These are phyloP conservation scores for Zygosaccharomyces kombuchaensis DNA, from an alignment of 805 yeast genomes.

Conservation along the genomic window DNA sequence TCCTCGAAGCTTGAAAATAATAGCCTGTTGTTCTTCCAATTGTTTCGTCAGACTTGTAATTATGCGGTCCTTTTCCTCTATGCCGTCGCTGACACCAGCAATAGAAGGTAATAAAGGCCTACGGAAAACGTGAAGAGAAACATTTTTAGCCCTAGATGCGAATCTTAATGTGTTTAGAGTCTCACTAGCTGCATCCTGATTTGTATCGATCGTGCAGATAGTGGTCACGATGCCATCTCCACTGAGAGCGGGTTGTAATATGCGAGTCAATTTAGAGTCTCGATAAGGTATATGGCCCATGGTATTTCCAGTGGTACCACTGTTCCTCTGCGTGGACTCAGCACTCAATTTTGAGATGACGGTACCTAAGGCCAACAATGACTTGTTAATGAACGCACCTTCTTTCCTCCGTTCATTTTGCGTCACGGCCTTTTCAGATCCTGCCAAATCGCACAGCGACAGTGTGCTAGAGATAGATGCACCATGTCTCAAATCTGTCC, in stretches of 20 bases:
- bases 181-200: conserved; percentile 59
- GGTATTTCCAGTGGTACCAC: conserved; percentile 18
- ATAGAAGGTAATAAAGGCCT: conserved; percentile 6
- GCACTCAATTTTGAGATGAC: conserved; percentile 78
- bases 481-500: conserved; percentile 40
- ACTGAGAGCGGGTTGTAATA: conserved; percentile 86
- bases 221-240: conserved; percentile 83
- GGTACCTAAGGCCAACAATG: conserved; percentile 82
- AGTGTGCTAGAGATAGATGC: conserved; percentile 51
- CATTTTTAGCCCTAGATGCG: conserved; percentile 90
- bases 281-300: conserved; percentile 81
- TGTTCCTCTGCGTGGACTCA: conserved; percentile 22
- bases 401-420: conserved; percentile 78
- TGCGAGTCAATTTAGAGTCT: conserved; percentile 86
- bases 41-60: conserved; percentile 55
- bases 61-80: conserved; percentile 43
- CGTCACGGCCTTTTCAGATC: conserved; percentile 80
- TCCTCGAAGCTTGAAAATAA: conserved; percentile 1
- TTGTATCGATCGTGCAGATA: conserved; percentile 79
- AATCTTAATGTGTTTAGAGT: conserved; percentile 84
- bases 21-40: conserved; percentile 56
- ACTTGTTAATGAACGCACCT: conserved; percentile 89
- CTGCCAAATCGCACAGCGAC: conserved; percentile 91
- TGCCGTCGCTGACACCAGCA: conserved; percentile 32
- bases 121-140: conserved; percentile 62